Evolutionary conservation across 179 eudicot species (phyloP), one percentile per base, ranked within the genome.

Genomic region (Vitellaria paradoxa): DNA sequence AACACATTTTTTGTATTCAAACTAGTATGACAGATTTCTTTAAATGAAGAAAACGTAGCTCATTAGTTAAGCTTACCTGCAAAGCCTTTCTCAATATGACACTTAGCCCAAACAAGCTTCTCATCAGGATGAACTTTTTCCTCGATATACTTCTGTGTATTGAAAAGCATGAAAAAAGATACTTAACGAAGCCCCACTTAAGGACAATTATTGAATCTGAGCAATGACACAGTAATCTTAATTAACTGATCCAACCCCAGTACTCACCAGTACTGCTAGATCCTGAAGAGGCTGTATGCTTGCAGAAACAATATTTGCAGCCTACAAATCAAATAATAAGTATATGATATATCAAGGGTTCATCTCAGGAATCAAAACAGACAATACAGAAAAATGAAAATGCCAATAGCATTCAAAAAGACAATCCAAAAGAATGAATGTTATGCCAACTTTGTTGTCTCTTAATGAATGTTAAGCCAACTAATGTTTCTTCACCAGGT

Each of bases 261-360:
- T 10, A 83, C 94, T 91, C 70, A 95, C 99, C 87, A 88, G 77
- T 14, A 87, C 79, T 68, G 40, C 68, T 23, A 81, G 15, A 84
- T 90, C 91, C 82, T 95, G 99, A 26, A 87, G 81, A 55, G 97
- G 97, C 76, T 95, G 98, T 73, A 93, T 91, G 85, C 84, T 91
- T 68, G 98, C 88, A 59, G 87, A 81, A 77, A 95, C 91, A 63
- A 91, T 86, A 85, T 78, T 91, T 72, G 98, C 97, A 77, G 88
- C 97, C 99, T 93, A 55, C 24, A 79, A 72, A 60, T 42, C 56
- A 56, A 63, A 61, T 47, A 7, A 9, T 14, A 13, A 50, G 63
- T n/a, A n/a, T n/a, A n/a, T n/a, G n/a, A n/a, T 60, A 64, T 7
- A 75, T 18, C 30, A 7, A 65, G 10, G 30, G 20, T 30, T n/a